Percentiles rank a stretch among this genome's conserved stretches.
Conservation (phyloP, 1,284 basidiomycete genomes). For the Melampsora abietis-canadensis region DNA sequence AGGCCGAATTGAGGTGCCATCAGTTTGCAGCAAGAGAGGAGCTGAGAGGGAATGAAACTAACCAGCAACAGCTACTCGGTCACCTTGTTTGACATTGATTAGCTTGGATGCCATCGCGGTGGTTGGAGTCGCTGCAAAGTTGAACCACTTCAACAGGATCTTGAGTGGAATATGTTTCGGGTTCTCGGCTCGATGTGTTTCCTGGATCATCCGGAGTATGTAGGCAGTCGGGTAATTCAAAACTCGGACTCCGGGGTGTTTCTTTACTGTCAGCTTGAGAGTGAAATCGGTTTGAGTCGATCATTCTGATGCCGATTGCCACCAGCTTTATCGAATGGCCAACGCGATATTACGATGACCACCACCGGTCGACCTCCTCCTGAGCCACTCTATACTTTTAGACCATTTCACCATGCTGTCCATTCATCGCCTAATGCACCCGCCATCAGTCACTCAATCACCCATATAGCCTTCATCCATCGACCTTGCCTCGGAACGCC, state of each 20-base stretch:
- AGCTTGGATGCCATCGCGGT: conserved; percentile 1
- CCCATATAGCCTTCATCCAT: conserved; percentile 13
- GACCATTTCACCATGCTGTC: background rate
- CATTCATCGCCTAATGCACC: background rate
- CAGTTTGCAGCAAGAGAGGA: background rate
- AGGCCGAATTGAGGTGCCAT: background rate
- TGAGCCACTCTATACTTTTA: conserved; percentile 8
- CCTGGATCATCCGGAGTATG: no score
- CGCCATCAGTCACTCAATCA: background rate
- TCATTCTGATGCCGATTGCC: background rate
- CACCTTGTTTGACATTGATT: conserved; percentile 19
- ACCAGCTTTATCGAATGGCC: background rate
- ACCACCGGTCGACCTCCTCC: conserved; percentile 9
- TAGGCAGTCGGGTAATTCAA: no score
- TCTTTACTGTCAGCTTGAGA: background rate
- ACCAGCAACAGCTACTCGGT: conserved; percentile 30
- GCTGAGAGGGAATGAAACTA: background rate
- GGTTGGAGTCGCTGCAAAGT: background rate
- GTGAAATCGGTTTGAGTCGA: background rate
- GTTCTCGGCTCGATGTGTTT: no score
- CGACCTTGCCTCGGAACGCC: background rate
- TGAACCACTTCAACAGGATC: background rate
- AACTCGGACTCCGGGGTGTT: no score
- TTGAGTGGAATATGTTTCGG: no score
- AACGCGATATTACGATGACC: background rate